Evolutionary conservation across 345 rosid species (phyloP), one percentile per base, ranked within the genome.

Genomic region (Eutrema japonicum): DNA sequence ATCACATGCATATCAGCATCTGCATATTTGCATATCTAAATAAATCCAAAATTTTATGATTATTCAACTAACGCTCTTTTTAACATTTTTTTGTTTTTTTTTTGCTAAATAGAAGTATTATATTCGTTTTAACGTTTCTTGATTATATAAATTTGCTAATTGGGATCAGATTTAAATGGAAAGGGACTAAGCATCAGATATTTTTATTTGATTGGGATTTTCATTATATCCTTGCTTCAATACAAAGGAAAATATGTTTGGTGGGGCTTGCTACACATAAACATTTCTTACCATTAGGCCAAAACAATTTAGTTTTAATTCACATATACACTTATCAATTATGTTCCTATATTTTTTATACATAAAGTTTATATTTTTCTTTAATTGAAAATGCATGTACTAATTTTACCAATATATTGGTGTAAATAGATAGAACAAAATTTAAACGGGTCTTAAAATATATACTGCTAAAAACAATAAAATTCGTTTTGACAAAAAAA

Each of bases 141-240:
- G 33, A 14, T 43, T 9, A 27, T 45, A 61, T 26, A 40, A 51
- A 33, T 33, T 36, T 51, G 41, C 33, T 37, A 22, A 3, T 35
- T 50, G 68, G n/a, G 10, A 35, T 51, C 9, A 67, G 18, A 66
- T 6, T 50, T 33, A n/a, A 7, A 7, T 13, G 69, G 78, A 68
- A 61, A 75, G 42, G 14, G 74, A 68, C 73, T 68, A 22, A 51
- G 6, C 63, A 75, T 50, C 55, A 18, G 3, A 51, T 58, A 2
- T 29, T 38, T 7, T 30, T 40, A 8, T 30, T n/a, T 10, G 2
- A 22, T n/a, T 40, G 7, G 7, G 12, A 16, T 6, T 26, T 41
- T 59, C 22, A 38, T 48, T 48, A 45, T 30, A 40, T 35, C 18
- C 33, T 69, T 76, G 79, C 79, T 76, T 76, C 70, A 54, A 30